phyloP scores from a whole-genome alignment of 352 stramenopile species.

The Pythium coloratum region DNA sequence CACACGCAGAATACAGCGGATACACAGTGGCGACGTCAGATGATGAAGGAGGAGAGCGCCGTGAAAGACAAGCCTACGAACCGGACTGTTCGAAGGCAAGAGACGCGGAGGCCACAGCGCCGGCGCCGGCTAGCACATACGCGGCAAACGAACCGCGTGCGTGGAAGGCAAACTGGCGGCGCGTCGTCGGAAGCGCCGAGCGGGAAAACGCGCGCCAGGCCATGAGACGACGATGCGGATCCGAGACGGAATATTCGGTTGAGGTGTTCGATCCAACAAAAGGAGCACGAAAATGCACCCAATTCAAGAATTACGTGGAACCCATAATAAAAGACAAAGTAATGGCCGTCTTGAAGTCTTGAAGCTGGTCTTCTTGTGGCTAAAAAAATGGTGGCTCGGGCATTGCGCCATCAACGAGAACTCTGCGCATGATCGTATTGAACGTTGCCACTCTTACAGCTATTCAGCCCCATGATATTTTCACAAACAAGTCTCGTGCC shows the following conservation, averaged over 20 bases:
- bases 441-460: too few species aligned
- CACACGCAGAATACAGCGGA: not conserved
- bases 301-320: not conserved
- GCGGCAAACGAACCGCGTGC: not conserved
- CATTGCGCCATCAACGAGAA: too few species aligned
- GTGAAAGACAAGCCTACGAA: not conserved
- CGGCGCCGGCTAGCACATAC: conserved; percentile 9
- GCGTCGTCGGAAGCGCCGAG: not conserved
- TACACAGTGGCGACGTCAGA: not conserved
- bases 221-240: not conserved
- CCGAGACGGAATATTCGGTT: not conserved
- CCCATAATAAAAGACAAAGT: not conserved
- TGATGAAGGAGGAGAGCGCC: not conserved
- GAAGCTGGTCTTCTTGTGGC: too few species aligned
- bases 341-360: not conserved
- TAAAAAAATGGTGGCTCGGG: too few species aligned
- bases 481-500: too few species aligned
- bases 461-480: too few species aligned
- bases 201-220: not conserved
- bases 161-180: not conserved
- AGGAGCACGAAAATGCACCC: not conserved
- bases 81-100: not conserved
- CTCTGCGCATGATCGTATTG: too few species aligned
- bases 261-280: conserved; percentile 1
- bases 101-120: not conserved